Percentiles rank a stretch among this genome's conserved stretches.
Conservation (phyloP, 352 stramenopile species). For the Phytophthora sp. region DNA sequence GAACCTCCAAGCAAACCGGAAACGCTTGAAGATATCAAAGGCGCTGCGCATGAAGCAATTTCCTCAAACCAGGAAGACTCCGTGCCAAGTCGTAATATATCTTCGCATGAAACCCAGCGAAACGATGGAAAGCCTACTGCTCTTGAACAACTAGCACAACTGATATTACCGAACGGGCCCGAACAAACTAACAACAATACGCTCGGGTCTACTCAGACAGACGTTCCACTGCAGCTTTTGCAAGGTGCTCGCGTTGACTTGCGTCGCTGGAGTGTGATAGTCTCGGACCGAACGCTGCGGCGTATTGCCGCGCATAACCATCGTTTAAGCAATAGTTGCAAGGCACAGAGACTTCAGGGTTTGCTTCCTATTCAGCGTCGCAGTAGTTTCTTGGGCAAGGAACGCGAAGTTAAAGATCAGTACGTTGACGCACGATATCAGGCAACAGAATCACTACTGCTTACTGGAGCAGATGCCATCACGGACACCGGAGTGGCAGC, state of each 20-base stretch:
- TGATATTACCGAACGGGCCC: conserved; percentile 16
- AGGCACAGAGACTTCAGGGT: conserved; percentile 19
- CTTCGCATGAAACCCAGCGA: conserved; percentile 1
- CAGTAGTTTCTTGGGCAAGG: conserved; percentile 3
- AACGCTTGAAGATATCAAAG: neutral
- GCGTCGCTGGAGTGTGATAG: conserved; percentile 71
- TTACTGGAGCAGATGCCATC: conserved; percentile 72
- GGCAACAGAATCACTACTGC: conserved; percentile 49
- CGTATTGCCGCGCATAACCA: conserved; percentile 71
- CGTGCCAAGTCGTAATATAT: neutral
- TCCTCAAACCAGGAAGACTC: conserved; percentile 46
- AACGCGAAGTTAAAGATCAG: conserved; percentile 11
- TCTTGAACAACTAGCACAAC: conserved; percentile 29
- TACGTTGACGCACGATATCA: conserved; percentile 25
- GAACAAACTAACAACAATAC: conserved; percentile 1
- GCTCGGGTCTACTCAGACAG: conserved; percentile 11
- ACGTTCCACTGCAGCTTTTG: conserved; percentile 72
- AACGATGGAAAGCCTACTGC: conserved; percentile 24
- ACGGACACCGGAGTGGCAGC: conserved; percentile 63
- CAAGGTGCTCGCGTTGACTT: conserved; percentile 58
- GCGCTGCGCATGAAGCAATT: neutral
- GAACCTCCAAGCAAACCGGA: neutral
- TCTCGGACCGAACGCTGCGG: conserved; percentile 64
- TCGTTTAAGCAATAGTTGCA: conserved; percentile 37
- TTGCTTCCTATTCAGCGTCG: conserved; percentile 2